These are phyloP conservation scores for Rhizopogon rudus DNA, from an alignment of 768 basidiomycete genomes.

Conservation along the genomic window DNA sequence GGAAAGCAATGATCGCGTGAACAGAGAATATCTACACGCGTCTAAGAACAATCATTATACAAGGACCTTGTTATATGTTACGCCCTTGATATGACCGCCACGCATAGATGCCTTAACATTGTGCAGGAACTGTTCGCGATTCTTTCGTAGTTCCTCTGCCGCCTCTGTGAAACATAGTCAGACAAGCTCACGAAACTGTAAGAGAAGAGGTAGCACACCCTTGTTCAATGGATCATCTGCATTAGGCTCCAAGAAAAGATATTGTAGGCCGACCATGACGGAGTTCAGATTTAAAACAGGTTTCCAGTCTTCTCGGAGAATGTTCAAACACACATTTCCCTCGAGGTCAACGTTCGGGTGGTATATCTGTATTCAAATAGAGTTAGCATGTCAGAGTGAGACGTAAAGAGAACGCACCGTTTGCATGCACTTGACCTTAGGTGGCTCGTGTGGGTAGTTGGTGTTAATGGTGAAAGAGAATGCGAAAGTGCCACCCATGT, in stretches of 20 bases:
- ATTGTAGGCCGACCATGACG: constrained; percentile 97
- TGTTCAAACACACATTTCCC: constrained; percentile 98
- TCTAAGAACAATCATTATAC: constrained; percentile 31
- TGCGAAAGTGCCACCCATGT: constrained; percentile 88
- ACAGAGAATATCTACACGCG: constrained; percentile 5
- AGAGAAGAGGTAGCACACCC: constrained; percentile 47
- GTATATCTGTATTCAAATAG: constrained; percentile 67
- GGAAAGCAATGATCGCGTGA: neutral
- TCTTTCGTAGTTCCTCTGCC: constrained; percentile 88
- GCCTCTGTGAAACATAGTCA: constrained; percentile 60
- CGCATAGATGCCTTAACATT: constrained; percentile 89
- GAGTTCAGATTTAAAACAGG: constrained; percentile 96
- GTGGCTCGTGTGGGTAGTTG: constrained; percentile 99
- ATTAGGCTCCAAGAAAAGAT: constrained; percentile 97
- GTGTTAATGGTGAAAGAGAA: constrained; percentile 97
- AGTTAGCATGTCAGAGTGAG: neutral
- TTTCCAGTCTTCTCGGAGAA: constrained; percentile 99
- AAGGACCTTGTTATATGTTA: constrained; percentile 73
- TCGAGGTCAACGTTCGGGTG: constrained; percentile 98
- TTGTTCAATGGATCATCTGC: constrained; percentile 99
- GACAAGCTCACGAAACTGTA: neutral
- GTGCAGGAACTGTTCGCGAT: constrained; percentile 73
- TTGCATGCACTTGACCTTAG: constrained; percentile 96
- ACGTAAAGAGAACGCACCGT: constrained; percentile 49
- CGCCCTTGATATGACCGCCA: constrained; percentile 73